Evolutionary conservation across 306 rosid species (phyloP).

Genomic region (Medicago arabica): DNA sequence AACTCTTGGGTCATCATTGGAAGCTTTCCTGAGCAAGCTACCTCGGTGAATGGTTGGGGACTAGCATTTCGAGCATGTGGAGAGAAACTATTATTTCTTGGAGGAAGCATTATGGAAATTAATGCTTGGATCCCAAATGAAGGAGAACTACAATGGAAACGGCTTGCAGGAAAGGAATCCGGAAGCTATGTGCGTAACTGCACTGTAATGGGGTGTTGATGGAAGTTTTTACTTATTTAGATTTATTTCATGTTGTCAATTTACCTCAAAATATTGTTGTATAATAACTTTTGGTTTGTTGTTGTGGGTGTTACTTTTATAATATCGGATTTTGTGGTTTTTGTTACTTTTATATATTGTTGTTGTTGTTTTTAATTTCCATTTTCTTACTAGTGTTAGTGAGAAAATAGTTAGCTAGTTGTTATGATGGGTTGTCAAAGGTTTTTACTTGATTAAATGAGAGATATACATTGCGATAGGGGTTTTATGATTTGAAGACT

Average conservation of each 20-base stretch:
- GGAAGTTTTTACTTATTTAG: background rate
- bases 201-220: constrained; percentile 85
- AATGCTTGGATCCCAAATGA: constrained; percentile 66
- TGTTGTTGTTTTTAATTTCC: too few relatives aligned
- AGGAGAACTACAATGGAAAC: constrained; percentile 59
- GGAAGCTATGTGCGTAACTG: constrained; percentile 71
- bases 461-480: too few relatives aligned
- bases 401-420: too few relatives aligned
- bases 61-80: constrained; percentile 79
- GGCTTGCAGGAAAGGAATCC: constrained; percentile 48
- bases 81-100: constrained; percentile 60
- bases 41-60: constrained; percentile 73
- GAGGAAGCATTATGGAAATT: constrained; percentile 58
- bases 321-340: too few relatives aligned
- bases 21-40: constrained; percentile 57
- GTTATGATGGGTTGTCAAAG: too few relatives aligned
- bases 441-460: too few relatives aligned
- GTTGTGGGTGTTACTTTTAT: background rate
- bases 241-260: background rate
- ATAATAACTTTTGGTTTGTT: too few relatives aligned
- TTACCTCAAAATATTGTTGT: background rate
- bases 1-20: constrained; percentile 63
- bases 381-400: too few relatives aligned
- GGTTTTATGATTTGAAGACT: too few relatives aligned
- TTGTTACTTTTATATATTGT: too few relatives aligned